Percentiles rank a stretch among this genome's conserved stretches.
phyloP scores from a whole-genome alignment of 2,329 filamentous ascomycete genomes.

The Ascocoryne sarcoides region DNA sequence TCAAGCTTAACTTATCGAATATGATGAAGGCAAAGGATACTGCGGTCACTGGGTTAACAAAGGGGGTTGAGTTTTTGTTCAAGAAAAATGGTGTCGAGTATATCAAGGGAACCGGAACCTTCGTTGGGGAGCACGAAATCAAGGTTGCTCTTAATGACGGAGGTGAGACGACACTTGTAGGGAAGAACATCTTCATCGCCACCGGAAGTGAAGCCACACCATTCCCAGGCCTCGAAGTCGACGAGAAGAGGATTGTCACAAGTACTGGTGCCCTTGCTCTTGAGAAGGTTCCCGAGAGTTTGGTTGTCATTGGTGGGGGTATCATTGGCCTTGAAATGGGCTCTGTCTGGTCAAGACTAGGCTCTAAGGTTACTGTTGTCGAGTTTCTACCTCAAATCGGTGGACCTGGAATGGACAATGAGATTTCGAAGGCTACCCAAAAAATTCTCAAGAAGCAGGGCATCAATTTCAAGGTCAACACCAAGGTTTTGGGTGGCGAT shows the following conservation, averaged over 20 bases:
- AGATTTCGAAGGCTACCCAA: constrained; percentile 84
- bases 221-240: constrained; percentile 90
- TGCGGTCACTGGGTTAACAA: constrained; percentile 80
- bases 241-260: constrained; percentile 95
- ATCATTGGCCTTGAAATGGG: constrained; percentile 99
- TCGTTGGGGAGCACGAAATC: constrained; percentile 82
- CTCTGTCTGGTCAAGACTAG: constrained; percentile 93
- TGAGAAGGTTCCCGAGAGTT: constrained; percentile 84
- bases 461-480: constrained; percentile 95
- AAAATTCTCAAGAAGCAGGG: constrained; percentile 95
- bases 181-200: constrained; percentile 97
- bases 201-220: constrained; percentile 93
- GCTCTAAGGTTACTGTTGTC: constrained; percentile 90
- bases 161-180: constrained; percentile 76
- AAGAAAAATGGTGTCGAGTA: constrained; percentile 99
- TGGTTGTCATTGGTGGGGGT: constrained; percentile 95
- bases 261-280: constrained; percentile 91
- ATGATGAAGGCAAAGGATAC: constrained; percentile 99
- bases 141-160: constrained; percentile 86
- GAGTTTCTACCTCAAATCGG: constrained; percentile 96
- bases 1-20: constrained; percentile 87
- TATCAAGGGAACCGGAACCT: constrained; percentile 84
- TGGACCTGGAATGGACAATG: constrained; percentile 92
- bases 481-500: constrained; percentile 86
- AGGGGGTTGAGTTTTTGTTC: constrained; percentile 95